phyloP scores from a whole-genome alignment of 257 asterid genomes.

The Salvia splendens region DNA sequence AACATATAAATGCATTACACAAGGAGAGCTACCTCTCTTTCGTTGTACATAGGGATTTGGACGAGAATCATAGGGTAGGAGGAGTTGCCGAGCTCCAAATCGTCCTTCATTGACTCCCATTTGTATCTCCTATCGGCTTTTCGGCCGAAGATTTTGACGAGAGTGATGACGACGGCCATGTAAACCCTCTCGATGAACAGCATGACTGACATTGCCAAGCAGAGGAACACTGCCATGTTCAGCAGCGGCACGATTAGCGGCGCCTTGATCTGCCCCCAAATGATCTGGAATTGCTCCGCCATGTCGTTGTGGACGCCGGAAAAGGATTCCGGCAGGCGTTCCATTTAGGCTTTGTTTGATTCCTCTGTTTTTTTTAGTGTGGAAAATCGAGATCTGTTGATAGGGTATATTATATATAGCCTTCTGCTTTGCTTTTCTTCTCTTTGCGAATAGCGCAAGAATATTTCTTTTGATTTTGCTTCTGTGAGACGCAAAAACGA shows the following conservation, averaged over 20 bases:
- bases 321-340: conserved; percentile 46
- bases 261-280: conserved; percentile 80
- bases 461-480: conserved; percentile 49
- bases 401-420: conserved; percentile 34
- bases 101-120: conserved; percentile 85
- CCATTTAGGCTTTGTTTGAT: conserved; percentile 39
- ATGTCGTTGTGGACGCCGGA: conserved; percentile 51
- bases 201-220: conserved; percentile 81
- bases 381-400: conserved; percentile 27
- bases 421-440: background rate
- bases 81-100: conserved; percentile 77
- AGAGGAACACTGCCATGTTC: conserved; percentile 47
- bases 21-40: conserved; percentile 62
- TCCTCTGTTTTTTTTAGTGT: conserved; percentile 36
- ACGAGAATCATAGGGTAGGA: conserved; percentile 84
- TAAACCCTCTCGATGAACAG: conserved; percentile 84
- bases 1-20: background rate
- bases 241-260: conserved; percentile 86
- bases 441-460: conserved; percentile 48
- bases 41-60: conserved; percentile 97
- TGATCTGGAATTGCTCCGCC: conserved; percentile 44
- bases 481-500: conserved; percentile 52
- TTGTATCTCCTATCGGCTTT: conserved; percentile 78
- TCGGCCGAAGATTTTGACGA: conserved; percentile 60
- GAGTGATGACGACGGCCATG: conserved; percentile 71